These are phyloP conservation scores for Vanrija humicola DNA, from an alignment of 1,284 basidiomycete genomes.

Conservation along the genomic window DNA sequence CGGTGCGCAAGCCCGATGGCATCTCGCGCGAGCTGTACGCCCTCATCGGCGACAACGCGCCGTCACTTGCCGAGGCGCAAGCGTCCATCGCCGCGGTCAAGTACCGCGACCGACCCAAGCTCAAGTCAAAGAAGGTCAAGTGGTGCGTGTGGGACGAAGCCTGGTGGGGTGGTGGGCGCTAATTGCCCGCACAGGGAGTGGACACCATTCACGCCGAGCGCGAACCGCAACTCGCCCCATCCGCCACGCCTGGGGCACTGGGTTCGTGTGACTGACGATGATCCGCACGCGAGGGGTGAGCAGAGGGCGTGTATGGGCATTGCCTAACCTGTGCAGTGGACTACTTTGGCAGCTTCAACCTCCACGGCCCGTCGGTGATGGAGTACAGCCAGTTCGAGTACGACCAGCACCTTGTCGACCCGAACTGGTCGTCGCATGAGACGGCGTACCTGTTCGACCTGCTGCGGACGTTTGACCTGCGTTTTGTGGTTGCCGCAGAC, in stretches of 20 bases:
- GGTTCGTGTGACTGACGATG: slow-evolving; percentile 35
- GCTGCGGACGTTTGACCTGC: slow-evolving; percentile 75
- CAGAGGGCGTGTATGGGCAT: neutral
- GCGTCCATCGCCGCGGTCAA: slow-evolving; percentile 55
- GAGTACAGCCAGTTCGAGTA: slow-evolving; percentile 92
- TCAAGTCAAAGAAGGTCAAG: slow-evolving; percentile 53
- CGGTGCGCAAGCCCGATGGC: slow-evolving; percentile 67
- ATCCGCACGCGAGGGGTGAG: slow-evolving; percentile 29
- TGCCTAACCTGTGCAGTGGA: slow-evolving; percentile 39
- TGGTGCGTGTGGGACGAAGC: slow-evolving; percentile 52
- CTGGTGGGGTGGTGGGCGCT: neutral
- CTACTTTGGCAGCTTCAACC: slow-evolving; percentile 43
- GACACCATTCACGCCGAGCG: slow-evolving; percentile 58
- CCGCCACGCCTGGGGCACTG: slow-evolving; percentile 36
- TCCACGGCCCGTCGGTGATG: slow-evolving; percentile 57
- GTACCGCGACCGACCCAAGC: slow-evolving; percentile 72
- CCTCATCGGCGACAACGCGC: slow-evolving; percentile 86
- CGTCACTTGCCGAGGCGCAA: slow-evolving; percentile 59
- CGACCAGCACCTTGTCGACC: slow-evolving; percentile 68
- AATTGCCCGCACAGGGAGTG: slow-evolving; percentile 59
- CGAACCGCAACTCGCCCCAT: slow-evolving; percentile 13
- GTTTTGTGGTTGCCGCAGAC: slow-evolving; percentile 88
- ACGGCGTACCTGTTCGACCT: slow-evolving; percentile 88
- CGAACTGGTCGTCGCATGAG: slow-evolving; percentile 88
- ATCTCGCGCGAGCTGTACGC: slow-evolving; percentile 90